Evolutionary conservation across 768 basidiomycete species (phyloP).

Genomic region (Boletus patriciae): DNA sequence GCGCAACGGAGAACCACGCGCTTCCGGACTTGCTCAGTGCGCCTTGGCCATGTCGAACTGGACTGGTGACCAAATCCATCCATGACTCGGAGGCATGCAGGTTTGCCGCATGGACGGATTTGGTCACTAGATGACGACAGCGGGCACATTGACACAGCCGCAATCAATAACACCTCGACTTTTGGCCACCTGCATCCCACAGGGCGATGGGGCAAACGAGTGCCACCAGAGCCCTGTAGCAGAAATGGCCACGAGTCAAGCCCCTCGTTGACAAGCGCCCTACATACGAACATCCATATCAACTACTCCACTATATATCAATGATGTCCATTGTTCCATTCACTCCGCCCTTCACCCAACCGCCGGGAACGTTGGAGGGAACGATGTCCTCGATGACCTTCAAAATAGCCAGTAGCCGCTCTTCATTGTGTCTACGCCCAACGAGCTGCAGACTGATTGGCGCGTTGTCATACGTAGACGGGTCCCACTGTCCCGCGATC

Average conservation of each 20-base stretch:
- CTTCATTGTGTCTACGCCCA: slow-evolving; percentile 51
- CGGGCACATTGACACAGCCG: slow-evolving; percentile 1
- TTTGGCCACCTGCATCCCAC: slow-evolving; percentile 11
- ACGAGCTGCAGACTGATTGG: slow-evolving; percentile 50
- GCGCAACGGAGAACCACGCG: not conserved
- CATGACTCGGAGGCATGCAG: no score
- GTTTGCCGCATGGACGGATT: no score
- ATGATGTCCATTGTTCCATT: slow-evolving; percentile 13
- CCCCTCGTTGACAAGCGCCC: not conserved
- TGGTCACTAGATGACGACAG: no score
- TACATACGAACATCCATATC: slow-evolving; percentile 1
- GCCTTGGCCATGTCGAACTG: not conserved
- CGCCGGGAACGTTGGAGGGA: slow-evolving; percentile 16
- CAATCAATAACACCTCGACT: not conserved
- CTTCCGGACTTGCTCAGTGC: no score
- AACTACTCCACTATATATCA: not conserved
- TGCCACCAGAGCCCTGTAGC: slow-evolving; percentile 6
- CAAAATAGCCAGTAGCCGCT: slow-evolving; percentile 46
- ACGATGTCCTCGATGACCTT: slow-evolving; percentile 37
- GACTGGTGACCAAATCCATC: no score
- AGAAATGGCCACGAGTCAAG: slow-evolving; percentile 15
- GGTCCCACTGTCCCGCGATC: slow-evolving; percentile 42
- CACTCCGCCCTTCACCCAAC: slow-evolving; percentile 1
- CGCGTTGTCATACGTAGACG: slow-evolving; percentile 42
- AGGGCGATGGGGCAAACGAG: not conserved